phyloP scores from a whole-genome alignment of 805 yeast species.

The Ogataea nonfermentans region DNA sequence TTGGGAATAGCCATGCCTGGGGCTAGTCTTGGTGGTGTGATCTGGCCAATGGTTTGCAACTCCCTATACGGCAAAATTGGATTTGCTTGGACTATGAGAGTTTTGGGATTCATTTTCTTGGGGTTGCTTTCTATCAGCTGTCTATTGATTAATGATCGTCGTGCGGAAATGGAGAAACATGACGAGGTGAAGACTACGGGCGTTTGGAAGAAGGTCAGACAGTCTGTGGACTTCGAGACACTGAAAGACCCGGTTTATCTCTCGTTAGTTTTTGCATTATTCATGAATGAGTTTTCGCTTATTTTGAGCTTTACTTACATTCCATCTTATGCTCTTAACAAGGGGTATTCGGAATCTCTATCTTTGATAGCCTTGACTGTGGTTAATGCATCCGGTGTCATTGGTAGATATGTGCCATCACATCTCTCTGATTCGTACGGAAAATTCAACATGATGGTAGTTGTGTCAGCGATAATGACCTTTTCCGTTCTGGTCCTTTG shows the following conservation, averaged over 20 bases:
- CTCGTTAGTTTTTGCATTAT: slow-evolving; percentile 40
- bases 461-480: slow-evolving; percentile 39
- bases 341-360: slow-evolving; percentile 43
- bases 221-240: slow-evolving; percentile 38
- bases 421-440: slow-evolving; percentile 45
- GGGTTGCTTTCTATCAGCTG: slow-evolving; percentile 31
- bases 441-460: slow-evolving; percentile 40
- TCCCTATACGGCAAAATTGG: slow-evolving; percentile 50
- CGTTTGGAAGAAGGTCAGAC: slow-evolving; percentile 20
- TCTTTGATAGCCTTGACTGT: slow-evolving; percentile 45
- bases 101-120: slow-evolving; percentile 47
- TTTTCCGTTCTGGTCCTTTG: slow-evolving; percentile 50
- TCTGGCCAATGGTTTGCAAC: slow-evolving; percentile 54
- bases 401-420: slow-evolving; percentile 48
- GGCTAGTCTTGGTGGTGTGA: slow-evolving; percentile 56
- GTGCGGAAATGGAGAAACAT: slow-evolving; percentile 20
- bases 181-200: slow-evolving; percentile 9
- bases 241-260: slow-evolving; percentile 44
- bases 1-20: slow-evolving; percentile 61
- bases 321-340: slow-evolving; percentile 53
- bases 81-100: slow-evolving; percentile 59
- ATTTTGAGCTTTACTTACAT: slow-evolving; percentile 53
- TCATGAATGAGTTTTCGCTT: slow-evolving; percentile 51
- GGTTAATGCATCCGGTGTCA: slow-evolving; percentile 42
- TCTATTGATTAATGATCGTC: slow-evolving; percentile 32